These are phyloP conservation scores for Plectosphaerella cucumerina DNA, from an alignment of 2,329 filamentous ascomycete species.

Conservation along the genomic window DNA sequence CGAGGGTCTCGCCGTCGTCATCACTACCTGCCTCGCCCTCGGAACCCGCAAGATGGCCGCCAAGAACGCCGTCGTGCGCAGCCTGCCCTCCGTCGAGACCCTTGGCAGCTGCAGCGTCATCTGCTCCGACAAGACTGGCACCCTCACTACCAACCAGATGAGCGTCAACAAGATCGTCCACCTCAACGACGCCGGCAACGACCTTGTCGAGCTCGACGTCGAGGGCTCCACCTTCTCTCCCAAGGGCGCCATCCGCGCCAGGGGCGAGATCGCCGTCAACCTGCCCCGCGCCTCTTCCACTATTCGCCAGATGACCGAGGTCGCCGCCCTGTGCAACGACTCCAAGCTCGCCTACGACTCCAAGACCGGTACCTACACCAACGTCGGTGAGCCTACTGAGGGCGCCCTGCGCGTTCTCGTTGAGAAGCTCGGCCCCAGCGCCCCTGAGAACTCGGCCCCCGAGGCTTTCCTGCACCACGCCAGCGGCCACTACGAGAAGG, in stretches of 20 bases:
- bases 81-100: constrained; percentile 93
- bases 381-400: constrained; percentile 91
- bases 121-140: constrained; percentile 99
- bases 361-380: constrained; percentile 69
- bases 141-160: constrained; percentile 98
- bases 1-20: constrained; percentile 94
- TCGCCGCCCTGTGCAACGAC: constrained; percentile 82
- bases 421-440: constrained; percentile 88
- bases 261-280: constrained; percentile 66
- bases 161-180: constrained; percentile 92
- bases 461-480: constrained; percentile 71
- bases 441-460: constrained; percentile 48
- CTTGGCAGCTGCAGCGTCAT: constrained; percentile 98
- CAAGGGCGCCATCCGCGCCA: constrained; percentile 65
- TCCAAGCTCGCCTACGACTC: constrained; percentile 77
- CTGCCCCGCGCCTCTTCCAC: constrained; percentile 69
- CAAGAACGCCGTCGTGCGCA: constrained; percentile 96
- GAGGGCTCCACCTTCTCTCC: constrained; percentile 92
- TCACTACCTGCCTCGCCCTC: constrained; percentile 95
- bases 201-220: constrained; percentile 81
- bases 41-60: constrained; percentile 98
- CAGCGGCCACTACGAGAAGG: constrained; percentile 79
- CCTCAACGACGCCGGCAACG: constrained; percentile 67
- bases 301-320: constrained; percentile 70
- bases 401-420: constrained; percentile 85